A percentile compares a stretch with the other conserved stretches of the same genome.
Conservation (phyloP, 2,329 filamentous ascomycete genomes). For the Myriosclerotinia curreyana region DNA sequence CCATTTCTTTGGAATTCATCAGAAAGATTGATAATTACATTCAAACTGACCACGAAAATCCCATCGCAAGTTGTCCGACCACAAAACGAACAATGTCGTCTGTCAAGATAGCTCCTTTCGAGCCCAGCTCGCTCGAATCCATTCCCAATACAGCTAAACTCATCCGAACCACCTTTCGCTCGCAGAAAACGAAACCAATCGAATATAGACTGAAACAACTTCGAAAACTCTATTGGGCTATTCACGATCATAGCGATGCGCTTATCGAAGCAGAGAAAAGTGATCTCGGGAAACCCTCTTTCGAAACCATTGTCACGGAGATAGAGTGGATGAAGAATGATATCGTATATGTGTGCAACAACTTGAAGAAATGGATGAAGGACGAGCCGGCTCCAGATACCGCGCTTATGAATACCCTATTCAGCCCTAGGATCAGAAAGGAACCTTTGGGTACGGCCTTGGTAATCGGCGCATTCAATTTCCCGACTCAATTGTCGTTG, state of each 20-base stretch:
- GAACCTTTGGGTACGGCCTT: constrained; percentile 82
- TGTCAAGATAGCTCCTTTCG: constrained; percentile 44
- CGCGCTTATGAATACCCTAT: constrained; percentile 61
- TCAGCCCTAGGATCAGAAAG: constrained; percentile 76
- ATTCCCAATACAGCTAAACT: constrained; percentile 61
- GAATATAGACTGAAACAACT: constrained; percentile 82
- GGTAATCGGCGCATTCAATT: constrained; percentile 93
- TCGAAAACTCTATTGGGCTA: constrained; percentile 89
- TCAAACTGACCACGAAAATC: no score
- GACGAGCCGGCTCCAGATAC: constrained; percentile 76
- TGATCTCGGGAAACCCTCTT: constrained; percentile 75
- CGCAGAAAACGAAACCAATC: constrained; percentile 77
- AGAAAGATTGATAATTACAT: neutral
- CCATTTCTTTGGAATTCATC: neutral
- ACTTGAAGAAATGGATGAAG: constrained; percentile 77
- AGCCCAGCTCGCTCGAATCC: constrained; percentile 61
- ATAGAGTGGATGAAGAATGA: constrained; percentile 77
- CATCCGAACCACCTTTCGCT: constrained; percentile 66
- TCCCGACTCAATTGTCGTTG: constrained; percentile 78
- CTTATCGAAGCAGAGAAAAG: constrained; percentile 71
- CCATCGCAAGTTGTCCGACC: no score
- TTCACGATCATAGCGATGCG: constrained; percentile 72
- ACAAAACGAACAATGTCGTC: constrained; percentile 18
- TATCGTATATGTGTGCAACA: constrained; percentile 72
- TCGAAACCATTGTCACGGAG: constrained; percentile 73